These are phyloP conservation scores for Tremella fuciformis DNA, from an alignment of 768 basidiomycete species.

Conservation along the genomic window DNA sequence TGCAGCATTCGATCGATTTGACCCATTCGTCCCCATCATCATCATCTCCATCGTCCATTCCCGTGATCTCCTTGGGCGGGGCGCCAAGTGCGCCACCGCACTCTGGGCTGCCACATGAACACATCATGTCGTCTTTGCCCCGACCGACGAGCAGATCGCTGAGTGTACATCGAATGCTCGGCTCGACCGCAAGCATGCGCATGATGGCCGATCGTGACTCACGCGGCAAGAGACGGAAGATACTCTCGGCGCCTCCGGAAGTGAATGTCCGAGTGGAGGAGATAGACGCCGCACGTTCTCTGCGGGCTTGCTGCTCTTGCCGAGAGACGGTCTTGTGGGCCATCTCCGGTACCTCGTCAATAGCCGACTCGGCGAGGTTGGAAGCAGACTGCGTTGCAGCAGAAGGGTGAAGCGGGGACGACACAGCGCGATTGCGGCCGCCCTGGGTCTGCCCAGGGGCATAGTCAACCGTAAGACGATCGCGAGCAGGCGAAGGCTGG, in stretches of 20 bases:
- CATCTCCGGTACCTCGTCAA: constrained; percentile 9
- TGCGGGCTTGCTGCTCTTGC: constrained; percentile 28
- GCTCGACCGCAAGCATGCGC: constrained; percentile 90
- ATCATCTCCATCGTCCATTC: constrained; percentile 35
- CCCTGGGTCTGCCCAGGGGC: not conserved
- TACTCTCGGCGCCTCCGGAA: constrained; percentile 77
- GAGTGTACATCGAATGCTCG: constrained; percentile 81
- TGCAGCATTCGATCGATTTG: constrained; percentile 59
- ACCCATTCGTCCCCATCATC: constrained; percentile 89
- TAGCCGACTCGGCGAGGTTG: constrained; percentile 9
- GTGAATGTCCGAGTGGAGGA: constrained; percentile 62
- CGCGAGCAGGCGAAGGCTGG: constrained; percentile 9
- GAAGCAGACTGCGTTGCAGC: constrained; percentile 11
- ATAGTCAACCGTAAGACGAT: not conserved
- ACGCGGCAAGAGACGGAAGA: constrained; percentile 91
- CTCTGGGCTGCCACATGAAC: constrained; percentile 63
- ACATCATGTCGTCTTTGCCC: constrained; percentile 73
- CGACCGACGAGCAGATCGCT: constrained; percentile 81
- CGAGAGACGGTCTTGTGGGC: constrained; percentile 5
- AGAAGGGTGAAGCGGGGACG: constrained; percentile 9
- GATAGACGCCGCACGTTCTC: constrained; percentile 45
- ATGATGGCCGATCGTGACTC: constrained; percentile 85
- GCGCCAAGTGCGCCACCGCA: constrained; percentile 55
- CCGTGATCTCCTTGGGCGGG: constrained; percentile 54
- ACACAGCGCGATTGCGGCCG: constrained; percentile 22